Conservation (phyloP, 768 basidiomycete species). For the Amanita pseudoporphyria region DNA sequence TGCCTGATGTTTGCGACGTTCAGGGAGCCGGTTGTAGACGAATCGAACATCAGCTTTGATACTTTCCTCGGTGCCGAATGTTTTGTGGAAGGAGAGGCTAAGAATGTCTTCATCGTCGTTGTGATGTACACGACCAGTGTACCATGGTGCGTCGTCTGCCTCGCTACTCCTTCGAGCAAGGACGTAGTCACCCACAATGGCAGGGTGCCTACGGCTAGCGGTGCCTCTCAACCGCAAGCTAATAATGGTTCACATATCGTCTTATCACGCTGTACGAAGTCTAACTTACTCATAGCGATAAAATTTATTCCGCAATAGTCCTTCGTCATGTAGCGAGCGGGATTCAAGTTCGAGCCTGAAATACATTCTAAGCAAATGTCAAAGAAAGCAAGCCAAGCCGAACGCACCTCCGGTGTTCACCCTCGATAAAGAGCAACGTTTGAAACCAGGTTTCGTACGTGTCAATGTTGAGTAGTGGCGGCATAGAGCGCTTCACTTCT, state of each 20-base stretch:
- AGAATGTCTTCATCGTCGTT: conserved; percentile 31
- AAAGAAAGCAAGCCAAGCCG: conserved; percentile 3
- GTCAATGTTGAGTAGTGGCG: conserved; percentile 21
- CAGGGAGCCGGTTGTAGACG: conserved; percentile 41
- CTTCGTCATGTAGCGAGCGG: conserved; percentile 26
- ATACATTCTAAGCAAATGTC: conserved; percentile 1
- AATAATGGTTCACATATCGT: not conserved
- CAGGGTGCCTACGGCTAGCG: conserved; percentile 51
- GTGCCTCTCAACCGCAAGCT: conserved; percentile 46
- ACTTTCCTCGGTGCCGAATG: conserved; percentile 30
- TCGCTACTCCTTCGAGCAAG: conserved; percentile 21
- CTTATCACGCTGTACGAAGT: not conserved
- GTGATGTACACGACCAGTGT: conserved; percentile 41
- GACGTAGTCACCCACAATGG: conserved; percentile 42
- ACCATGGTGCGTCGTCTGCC: conserved; percentile 20
- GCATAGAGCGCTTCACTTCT: conserved; percentile 25
- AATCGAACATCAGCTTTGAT: conserved; percentile 46
- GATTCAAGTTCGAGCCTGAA: conserved; percentile 28
- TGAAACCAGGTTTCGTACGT: conserved; percentile 39
- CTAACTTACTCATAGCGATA: conserved; percentile 31
- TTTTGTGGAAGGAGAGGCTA: conserved; percentile 34
- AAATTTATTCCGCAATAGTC: conserved; percentile 24
- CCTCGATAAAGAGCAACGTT: conserved; percentile 38
- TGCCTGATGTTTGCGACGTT: conserved; percentile 50
- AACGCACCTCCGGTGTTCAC: conserved; percentile 35